Evolutionary conservation across 179 eudicot genomes (phyloP).

Genomic region (Drosera spatulata): DNA sequence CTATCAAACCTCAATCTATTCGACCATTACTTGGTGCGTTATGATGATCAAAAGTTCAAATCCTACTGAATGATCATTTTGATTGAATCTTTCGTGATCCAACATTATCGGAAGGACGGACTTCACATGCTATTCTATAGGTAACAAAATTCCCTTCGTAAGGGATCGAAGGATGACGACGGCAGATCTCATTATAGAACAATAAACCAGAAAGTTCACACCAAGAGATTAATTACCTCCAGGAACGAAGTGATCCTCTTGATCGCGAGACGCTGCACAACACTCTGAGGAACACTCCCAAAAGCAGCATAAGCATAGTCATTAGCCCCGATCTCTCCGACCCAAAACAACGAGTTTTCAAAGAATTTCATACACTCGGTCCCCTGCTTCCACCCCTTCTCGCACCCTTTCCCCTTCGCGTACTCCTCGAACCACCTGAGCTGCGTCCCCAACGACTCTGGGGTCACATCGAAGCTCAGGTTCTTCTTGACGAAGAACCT

Average conservation of each 20-base stretch:
- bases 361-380: constrained; percentile 24
- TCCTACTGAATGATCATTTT: too few relatives aligned
- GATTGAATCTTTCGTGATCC: too few relatives aligned
- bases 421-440: constrained; percentile 48
- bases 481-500: constrained; percentile 56
- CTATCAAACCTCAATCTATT: too few relatives aligned
- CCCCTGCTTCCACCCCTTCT: constrained; percentile 3
- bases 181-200: too few relatives aligned
- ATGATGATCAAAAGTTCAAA: too few relatives aligned
- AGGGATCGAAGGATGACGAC: too few relatives aligned
- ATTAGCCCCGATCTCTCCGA: constrained; percentile 18
- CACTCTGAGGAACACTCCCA: constrained; percentile 4
- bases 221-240: constrained; percentile 29
- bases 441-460: constrained; percentile 52
- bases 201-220: too few relatives aligned
- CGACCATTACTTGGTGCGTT: too few relatives aligned
- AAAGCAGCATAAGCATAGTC: constrained; percentile 46
- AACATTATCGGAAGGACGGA: too few relatives aligned
- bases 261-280: constrained; percentile 34
- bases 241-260: constrained; percentile 35
- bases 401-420: constrained; percentile 30
- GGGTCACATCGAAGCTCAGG: constrained; percentile 38
- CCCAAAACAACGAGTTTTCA: constrained; percentile 46
- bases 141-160: too few relatives aligned
- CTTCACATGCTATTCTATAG: too few relatives aligned